Evolutionary conservation across 2,329 filamentous ascomycete species (phyloP).

Genomic region (Diatrype stigma): DNA sequence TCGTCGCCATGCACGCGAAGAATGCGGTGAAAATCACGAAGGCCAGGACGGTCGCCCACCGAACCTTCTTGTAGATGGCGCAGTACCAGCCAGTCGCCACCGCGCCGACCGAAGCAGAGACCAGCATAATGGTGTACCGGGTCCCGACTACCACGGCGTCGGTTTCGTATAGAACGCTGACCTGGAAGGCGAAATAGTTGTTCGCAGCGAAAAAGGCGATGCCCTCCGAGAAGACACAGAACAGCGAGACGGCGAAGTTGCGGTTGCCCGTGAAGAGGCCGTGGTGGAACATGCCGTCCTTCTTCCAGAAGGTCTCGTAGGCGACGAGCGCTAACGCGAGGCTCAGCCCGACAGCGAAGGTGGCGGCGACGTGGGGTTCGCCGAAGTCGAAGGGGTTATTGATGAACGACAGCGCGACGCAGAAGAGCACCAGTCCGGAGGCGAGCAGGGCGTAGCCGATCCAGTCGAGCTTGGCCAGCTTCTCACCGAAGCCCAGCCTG

Average conservation of each 20-base stretch:
- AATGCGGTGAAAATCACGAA: conserved; percentile 29
- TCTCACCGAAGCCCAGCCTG: conserved; percentile 23
- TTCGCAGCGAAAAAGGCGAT: conserved; percentile 37
- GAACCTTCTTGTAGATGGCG: conserved; percentile 21
- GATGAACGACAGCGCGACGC: conserved; percentile 33
- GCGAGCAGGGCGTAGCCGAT: conserved; percentile 32
- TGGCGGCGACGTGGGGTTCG: conserved; percentile 30
- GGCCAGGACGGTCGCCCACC: conserved; percentile 19
- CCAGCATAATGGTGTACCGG: conserved; percentile 31
- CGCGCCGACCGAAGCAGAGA: conserved; percentile 26
- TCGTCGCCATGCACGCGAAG: conserved; percentile 32
- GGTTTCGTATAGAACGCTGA: conserved; percentile 31
- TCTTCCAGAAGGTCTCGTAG: conserved; percentile 32
- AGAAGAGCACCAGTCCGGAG: conserved; percentile 33
- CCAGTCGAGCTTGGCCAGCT: conserved; percentile 35
- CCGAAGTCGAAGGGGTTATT: conserved; percentile 36
- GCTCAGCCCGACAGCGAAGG: conserved; percentile 31
- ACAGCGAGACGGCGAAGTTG: conserved; percentile 32
- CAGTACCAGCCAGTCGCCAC: conserved; percentile 29
- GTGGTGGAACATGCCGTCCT: conserved; percentile 38
- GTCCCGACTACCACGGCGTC: conserved; percentile 29
- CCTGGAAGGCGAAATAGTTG: conserved; percentile 38
- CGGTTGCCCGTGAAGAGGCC: conserved; percentile 30
- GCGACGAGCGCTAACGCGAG: conserved; percentile 22
- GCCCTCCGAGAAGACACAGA: conserved; percentile 34